A percentile compares a stretch with the other conserved stretches of the same genome.
phyloP scores from a whole-genome alignment of 2,329 filamentous ascomycete genomes.

The Metarhizium album region DNA sequence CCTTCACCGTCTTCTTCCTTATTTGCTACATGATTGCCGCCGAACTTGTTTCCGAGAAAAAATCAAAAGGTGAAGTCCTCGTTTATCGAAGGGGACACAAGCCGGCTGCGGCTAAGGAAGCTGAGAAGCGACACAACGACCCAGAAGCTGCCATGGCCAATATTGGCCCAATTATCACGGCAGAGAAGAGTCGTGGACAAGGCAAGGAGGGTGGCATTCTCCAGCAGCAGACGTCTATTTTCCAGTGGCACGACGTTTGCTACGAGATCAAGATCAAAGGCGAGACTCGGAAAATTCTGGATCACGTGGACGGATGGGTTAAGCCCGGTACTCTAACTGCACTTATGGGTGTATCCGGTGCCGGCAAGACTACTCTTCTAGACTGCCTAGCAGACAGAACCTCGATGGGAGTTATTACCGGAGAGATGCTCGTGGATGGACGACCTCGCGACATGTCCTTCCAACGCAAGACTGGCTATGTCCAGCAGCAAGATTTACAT shows the following conservation, averaged over 20 bases:
- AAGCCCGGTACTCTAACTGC: conserved; percentile 85
- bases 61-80: conserved; percentile 67
- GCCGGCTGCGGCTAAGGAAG: conserved; percentile 44
- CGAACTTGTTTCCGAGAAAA: conserved; percentile 54
- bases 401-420: conserved; percentile 79
- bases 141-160: conserved; percentile 39
- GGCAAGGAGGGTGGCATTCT: conserved; percentile 32
- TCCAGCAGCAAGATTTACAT: conserved; percentile 88
- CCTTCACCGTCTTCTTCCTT: conserved; percentile 52
- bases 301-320: conserved; percentile 86
- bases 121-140: conserved; percentile 53
- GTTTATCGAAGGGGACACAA: conserved; percentile 63
- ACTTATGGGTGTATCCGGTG: conserved; percentile 83
- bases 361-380: conserved; percentile 87
- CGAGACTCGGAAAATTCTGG: conserved; percentile 63
- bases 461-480: conserved; percentile 86
- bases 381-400: conserved; percentile 78
- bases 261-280: conserved; percentile 70
- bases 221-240: conserved; percentile 58
- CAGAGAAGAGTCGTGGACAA: conserved; percentile 26
- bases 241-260: conserved; percentile 78
- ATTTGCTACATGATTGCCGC: conserved; percentile 51
- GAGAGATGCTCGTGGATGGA: conserved; percentile 63
- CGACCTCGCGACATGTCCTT: conserved; percentile 66
- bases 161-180: conserved; percentile 37